phyloP scores from a whole-genome alignment of 495 filamentous ascomycete genomes.

The Podospora appendiculata region DNA sequence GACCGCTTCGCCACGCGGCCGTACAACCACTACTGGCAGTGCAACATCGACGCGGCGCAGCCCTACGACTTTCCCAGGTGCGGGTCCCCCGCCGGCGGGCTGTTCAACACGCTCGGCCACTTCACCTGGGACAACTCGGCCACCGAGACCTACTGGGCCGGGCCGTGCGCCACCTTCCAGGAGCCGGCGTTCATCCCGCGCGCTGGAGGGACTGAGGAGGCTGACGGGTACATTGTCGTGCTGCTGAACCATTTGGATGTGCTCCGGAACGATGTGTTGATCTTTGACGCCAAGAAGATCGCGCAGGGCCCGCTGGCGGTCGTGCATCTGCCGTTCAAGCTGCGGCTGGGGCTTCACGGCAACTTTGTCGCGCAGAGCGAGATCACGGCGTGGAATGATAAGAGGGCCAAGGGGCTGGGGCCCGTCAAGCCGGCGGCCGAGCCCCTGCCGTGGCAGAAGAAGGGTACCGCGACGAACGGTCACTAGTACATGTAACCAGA shows the following conservation, averaged over 20 bases:
- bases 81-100: constrained; percentile 31
- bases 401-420: neutral
- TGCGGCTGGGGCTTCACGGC: constrained; percentile 30
- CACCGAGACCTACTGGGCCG: constrained; percentile 30
- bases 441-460: neutral
- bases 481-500: too few relatives aligned
- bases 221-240: constrained; percentile 43
- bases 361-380: constrained; percentile 35
- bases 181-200: constrained; percentile 47
- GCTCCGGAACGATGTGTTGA: constrained; percentile 36
- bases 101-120: constrained; percentile 33
- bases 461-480: neutral
- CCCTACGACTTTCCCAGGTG: constrained; percentile 36
- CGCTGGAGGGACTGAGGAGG: constrained; percentile 26
- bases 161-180: constrained; percentile 39
- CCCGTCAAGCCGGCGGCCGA: neutral
- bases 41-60: constrained; percentile 27
- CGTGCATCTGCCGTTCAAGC: constrained; percentile 29
- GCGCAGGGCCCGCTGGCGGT: constrained; percentile 31
- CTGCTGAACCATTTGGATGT: constrained; percentile 42
- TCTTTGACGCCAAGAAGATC: constrained; percentile 35
- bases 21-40: constrained; percentile 44
- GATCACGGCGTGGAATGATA: constrained; percentile 26
- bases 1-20: constrained; percentile 38
- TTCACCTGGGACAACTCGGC: constrained; percentile 20